A percentile compares a stretch with the other conserved stretches of the same genome.
These are phyloP conservation scores for Camellia granthamiana DNA, from an alignment of 148 eudicot species.

Conservation along the genomic window DNA sequence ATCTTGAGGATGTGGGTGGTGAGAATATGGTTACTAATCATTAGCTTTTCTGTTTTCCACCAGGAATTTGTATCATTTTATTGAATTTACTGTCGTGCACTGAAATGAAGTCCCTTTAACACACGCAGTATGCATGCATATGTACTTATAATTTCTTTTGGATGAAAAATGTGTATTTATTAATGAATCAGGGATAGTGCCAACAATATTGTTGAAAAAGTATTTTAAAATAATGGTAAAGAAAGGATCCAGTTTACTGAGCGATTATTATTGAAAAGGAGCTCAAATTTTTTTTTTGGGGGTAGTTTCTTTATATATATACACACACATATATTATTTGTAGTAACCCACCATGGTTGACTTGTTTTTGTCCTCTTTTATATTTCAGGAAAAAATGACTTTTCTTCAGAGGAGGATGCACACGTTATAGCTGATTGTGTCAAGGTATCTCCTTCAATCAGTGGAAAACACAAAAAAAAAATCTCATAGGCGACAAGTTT, in stretches of 20 bases:
- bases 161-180: too few species aligned
- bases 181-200: neutral
- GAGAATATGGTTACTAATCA: too few species aligned
- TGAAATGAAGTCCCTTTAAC: neutral
- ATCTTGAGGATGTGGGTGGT: neutral
- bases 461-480: neutral
- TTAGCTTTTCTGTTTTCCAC: neutral
- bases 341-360: neutral
- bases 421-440: constrained; percentile 92
- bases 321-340: neutral
- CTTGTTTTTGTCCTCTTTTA: neutral
- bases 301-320: neutral
- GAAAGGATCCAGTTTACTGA: neutral
- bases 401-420: constrained; percentile 75
- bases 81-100: neutral
- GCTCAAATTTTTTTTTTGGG: neutral
- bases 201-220: too few species aligned
- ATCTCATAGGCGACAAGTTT: neutral
- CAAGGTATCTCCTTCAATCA: constrained; percentile 27
- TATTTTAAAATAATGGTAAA: too few species aligned
- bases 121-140: neutral
- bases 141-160: neutral
- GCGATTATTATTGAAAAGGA: neutral
- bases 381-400: constrained; percentile 72
- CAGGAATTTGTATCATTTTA: neutral